phyloP scores from a whole-genome alignment of 1,284 basidiomycete species.

The Malassezia furfur region DNA sequence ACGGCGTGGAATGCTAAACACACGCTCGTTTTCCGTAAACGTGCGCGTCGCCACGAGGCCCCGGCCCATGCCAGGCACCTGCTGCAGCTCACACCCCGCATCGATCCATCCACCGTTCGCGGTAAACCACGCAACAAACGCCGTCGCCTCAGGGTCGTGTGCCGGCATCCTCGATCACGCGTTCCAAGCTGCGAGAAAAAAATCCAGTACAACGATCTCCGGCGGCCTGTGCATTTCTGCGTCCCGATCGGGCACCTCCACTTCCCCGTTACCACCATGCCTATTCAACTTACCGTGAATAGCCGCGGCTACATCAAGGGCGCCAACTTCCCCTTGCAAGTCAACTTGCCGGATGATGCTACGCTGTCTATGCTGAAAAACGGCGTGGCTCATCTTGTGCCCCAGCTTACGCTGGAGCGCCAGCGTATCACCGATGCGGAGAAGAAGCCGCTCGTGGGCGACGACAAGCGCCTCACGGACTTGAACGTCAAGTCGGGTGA shows the following conservation, averaged over 20 bases:
- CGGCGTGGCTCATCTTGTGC: conserved; percentile 23
- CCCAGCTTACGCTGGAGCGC: conserved; percentile 25
- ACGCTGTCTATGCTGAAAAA: conserved; percentile 35
- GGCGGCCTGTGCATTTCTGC: not conserved
- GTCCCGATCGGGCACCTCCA: not conserved
- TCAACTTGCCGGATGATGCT: conserved; percentile 15
- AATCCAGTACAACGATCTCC: not conserved
- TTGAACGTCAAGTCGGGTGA: conserved; percentile 23
- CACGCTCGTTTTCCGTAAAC: conserved; percentile 62
- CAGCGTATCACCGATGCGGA: conserved; percentile 40
- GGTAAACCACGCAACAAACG: conserved; percentile 50
- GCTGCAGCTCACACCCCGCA: conserved; percentile 52
- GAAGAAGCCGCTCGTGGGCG: conserved; percentile 34
- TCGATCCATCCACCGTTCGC: conserved; percentile 45
- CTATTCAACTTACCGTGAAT: not conserved
- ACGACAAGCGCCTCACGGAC: conserved; percentile 27
- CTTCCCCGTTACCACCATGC: not conserved
- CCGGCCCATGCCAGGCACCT: conserved; percentile 57
- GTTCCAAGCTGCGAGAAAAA: conserved; percentile 1
- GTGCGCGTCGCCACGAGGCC: conserved; percentile 64
- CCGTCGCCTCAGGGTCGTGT: conserved; percentile 13
- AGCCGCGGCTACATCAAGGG: conserved; percentile 12
- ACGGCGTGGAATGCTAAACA: conserved; percentile 74
- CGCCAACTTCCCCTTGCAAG: conserved; percentile 12
- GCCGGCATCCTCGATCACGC: not conserved